Conservation (phyloP, 2,329 filamentous ascomycete genomes). For the Pseudocercospora musae region DNA sequence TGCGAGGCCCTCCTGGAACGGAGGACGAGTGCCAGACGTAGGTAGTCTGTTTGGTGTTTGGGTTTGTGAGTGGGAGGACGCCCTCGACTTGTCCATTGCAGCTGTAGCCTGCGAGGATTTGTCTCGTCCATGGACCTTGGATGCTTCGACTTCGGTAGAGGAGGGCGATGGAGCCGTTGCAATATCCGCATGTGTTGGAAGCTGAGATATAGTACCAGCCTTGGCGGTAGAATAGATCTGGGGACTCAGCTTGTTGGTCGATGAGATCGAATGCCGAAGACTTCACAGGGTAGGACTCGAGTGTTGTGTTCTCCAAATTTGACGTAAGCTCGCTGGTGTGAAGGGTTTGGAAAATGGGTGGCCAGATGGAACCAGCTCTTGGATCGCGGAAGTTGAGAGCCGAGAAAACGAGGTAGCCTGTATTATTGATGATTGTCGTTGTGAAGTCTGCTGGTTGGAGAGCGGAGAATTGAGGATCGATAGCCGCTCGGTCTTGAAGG, state of each 20-base stretch:
- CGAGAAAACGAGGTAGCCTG: conserved; percentile 26
- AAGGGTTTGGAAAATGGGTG: conserved; percentile 26
- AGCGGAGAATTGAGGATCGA: conserved; percentile 22
- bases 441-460: conserved; percentile 26
- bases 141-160: conserved; percentile 22
- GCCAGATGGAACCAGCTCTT: conserved; percentile 24
- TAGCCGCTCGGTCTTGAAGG: conserved; percentile 6
- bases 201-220: conserved; percentile 23
- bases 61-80: conserved; percentile 22
- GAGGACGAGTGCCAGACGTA: conserved; percentile 26
- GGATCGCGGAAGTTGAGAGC: conserved; percentile 25
- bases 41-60: conserved; percentile 8
- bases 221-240: conserved; percentile 25
- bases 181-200: conserved; percentile 27
- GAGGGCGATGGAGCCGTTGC: conserved; percentile 25
- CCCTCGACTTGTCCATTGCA: conserved; percentile 27
- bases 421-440: conserved; percentile 19
- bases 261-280: conserved; percentile 21
- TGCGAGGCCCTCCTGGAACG: conserved; percentile 22
- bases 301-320: conserved; percentile 24
- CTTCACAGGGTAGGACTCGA: conserved; percentile 19
- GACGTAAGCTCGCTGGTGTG: conserved; percentile 21
- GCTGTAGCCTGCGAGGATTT: conserved; percentile 26
- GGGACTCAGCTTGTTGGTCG: conserved; percentile 26
- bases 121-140: conserved; percentile 26